A percentile compares a stretch with the other conserved stretches of the same genome.
Conservation (phyloP, 306 rosid species). For the Myrica gale region DNA sequence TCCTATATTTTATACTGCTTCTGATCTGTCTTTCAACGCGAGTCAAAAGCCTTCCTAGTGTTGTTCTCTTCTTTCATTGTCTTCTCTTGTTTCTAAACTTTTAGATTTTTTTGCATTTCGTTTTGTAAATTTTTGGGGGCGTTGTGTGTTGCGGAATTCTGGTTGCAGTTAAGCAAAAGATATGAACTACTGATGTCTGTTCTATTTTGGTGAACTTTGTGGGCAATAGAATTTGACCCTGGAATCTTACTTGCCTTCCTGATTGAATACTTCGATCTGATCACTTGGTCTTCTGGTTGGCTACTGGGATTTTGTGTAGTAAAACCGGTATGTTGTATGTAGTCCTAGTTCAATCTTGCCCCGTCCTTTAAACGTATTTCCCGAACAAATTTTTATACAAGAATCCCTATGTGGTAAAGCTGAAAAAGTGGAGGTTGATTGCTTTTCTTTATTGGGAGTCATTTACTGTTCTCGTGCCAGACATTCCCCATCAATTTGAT, state of each 20-base stretch:
- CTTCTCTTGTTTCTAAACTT: not conserved
- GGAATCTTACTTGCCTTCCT: constrained; percentile 16
- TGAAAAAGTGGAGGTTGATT: not conserved
- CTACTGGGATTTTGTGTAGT: not conserved
- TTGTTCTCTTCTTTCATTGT: not conserved
- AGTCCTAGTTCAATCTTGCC: constrained; percentile 28
- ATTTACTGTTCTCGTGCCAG: not conserved
- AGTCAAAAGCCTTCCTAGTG: not conserved
- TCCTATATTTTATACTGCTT: constrained; percentile 17
- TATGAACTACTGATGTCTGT: not conserved
- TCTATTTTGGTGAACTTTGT: not conserved
- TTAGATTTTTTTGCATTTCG: not conserved
- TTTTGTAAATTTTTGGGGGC: not conserved
- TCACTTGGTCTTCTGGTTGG: constrained; percentile 26
- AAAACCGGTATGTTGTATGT: not conserved
- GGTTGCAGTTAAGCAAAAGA: not conserved
- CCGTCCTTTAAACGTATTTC: not conserved
- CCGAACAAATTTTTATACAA: not conserved
- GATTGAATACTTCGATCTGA: constrained; percentile 24
- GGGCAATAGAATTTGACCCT: not conserved
- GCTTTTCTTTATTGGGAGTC: not conserved
- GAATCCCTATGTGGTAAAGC: not conserved
- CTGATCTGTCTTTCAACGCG: constrained; percentile 30
- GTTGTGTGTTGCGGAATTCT: too few relatives aligned
- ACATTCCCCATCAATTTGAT: not conserved